Evolutionary conservation across 345 rosid species (phyloP).

Genomic region (Brassica rapa): DNA sequence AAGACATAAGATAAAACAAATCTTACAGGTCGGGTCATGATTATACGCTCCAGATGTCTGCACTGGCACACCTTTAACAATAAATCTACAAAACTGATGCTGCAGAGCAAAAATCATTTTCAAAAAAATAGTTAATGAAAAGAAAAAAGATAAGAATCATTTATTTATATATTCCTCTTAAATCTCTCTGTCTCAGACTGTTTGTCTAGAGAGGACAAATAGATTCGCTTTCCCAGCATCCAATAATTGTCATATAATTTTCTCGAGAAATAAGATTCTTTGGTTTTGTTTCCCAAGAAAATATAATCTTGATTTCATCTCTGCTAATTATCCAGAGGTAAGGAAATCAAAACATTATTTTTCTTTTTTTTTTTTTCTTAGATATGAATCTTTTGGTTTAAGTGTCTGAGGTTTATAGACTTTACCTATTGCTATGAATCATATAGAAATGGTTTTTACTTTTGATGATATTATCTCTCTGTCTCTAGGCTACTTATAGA

Average conservation of each 20-base stretch:
- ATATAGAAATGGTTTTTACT: conserved; percentile 28
- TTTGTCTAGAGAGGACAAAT: conserved; percentile 41
- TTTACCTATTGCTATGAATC: conserved; percentile 5
- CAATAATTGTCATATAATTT: conserved; percentile 42
- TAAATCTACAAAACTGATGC: conserved; percentile 17
- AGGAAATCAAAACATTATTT: background rate
- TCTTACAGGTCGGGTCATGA: conserved; percentile 31
- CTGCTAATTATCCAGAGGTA: conserved; percentile 31
- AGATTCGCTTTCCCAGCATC: conserved; percentile 40
- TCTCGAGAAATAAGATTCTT: conserved; percentile 32
- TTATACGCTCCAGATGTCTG: conserved; percentile 26
- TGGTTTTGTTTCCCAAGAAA: conserved; percentile 26
- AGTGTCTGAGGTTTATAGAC: conserved; percentile 8
- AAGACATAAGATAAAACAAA: conserved; percentile 13
- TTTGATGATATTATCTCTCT: conserved; percentile 21
- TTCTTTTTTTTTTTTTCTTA: background rate
- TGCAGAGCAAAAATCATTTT: conserved; percentile 20
- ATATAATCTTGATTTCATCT: conserved; percentile 22
- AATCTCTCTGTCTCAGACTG: conserved; percentile 41
- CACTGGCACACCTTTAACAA: conserved; percentile 26
- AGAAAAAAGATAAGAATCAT: conserved; percentile 19
- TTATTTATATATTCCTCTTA: conserved; percentile 30
- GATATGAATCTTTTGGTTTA: conserved; percentile 31
- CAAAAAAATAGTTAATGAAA: background rate
- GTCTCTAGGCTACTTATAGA: conserved; percentile 24